A percentile compares a stretch with the other conserved stretches of the same genome.
Conservation (phyloP, 1,139 yeast species). For the Zygosaccharomyces pseudobailii region DNA sequence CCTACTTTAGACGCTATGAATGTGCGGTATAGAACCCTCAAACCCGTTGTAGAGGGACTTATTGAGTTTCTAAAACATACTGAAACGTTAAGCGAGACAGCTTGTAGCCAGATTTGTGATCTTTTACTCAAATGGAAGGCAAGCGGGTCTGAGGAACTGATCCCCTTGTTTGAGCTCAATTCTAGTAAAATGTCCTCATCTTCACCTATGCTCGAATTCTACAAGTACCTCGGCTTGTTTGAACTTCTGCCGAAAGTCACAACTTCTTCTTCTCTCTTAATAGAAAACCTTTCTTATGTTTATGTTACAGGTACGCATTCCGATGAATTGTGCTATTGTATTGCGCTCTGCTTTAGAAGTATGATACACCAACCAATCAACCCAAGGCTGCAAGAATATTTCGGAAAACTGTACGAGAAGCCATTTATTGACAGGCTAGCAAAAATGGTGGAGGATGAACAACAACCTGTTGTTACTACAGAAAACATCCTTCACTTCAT, state of each 20-base stretch:
- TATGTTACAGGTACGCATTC: slow-evolving; percentile 1
- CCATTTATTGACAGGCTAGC: slow-evolving; percentile 10
- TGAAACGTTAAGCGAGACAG: not conserved
- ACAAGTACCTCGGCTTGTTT: not conserved
- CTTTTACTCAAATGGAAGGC: slow-evolving; percentile 6
- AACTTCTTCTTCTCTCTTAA: slow-evolving; percentile 5
- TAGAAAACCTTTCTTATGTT: slow-evolving; percentile 12
- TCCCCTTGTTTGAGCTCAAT: slow-evolving; percentile 8
- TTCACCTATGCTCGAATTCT: slow-evolving; percentile 1
- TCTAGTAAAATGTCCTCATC: slow-evolving; percentile 1
- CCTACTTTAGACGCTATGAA: slow-evolving; percentile 11
- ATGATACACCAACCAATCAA: slow-evolving; percentile 4
- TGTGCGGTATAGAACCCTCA: not conserved
- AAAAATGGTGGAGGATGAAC: slow-evolving; percentile 6
- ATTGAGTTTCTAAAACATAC: slow-evolving; percentile 10
- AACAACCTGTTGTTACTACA: slow-evolving; percentile 7
- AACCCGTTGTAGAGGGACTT: slow-evolving; percentile 9
- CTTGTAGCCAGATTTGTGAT: not conserved
- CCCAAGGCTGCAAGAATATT: slow-evolving; percentile 3
- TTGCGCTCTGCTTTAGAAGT: slow-evolving; percentile 10
- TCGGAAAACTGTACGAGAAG: slow-evolving; percentile 8
- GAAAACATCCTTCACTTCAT: slow-evolving; percentile 22
- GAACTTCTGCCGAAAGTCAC: slow-evolving; percentile 6
- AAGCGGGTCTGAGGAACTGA: slow-evolving; percentile 2
- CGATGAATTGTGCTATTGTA: slow-evolving; percentile 5